Base-by-base conservation (phyloP, 306 rosid genomes). In the Purshia tridentata region DNA sequence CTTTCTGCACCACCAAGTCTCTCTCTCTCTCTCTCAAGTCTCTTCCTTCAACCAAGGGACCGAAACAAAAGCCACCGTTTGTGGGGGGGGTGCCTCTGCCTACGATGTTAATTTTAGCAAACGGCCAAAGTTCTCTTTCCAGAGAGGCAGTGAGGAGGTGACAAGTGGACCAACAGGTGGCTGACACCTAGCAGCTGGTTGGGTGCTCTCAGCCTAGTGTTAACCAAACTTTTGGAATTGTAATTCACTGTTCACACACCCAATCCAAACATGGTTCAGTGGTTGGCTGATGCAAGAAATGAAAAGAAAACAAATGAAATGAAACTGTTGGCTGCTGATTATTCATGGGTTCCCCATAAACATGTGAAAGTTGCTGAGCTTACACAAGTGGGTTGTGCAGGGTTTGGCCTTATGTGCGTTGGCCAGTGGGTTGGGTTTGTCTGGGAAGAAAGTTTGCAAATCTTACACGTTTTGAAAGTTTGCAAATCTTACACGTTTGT, bases 51-150 rank as follows among this genome's bases (percentile, higher is more conserved):
- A 42, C 37, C 4, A 20, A 22, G 6, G 29, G 74, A 61, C 75
- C 79, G 72, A 82, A 80, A 81, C 80, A 77, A 66, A 56, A 58
- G 82, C 68, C 84, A 84, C 77, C 61, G 76, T 75, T 65, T 59
- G 76, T 81, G 72, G 45, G 79, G 35, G 35, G 37, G 0, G 44
- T 12, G 19, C 18, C 40, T 13, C 20, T 6, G 48, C 72, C 11
- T 15, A 1, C 13, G 37, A 13, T 20, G 16, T 29, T 29, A 29
- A 29, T 37, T 3, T 42, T 48, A 70, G 53, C 46, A 68, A 76
- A 80, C 60, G 42, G 79, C 80, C 79, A 81, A 53, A 20, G 68
- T 51, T 14, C 41, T 3, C 12, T 52, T 64, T 56, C 13, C 61
- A 11, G 19, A 12, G 19, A 48, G 35, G 62, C 63, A 68, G 46